phyloP scores from a whole-genome alignment of 495 filamentous ascomycete genomes.

The Xylaria flabelliformis region DNA sequence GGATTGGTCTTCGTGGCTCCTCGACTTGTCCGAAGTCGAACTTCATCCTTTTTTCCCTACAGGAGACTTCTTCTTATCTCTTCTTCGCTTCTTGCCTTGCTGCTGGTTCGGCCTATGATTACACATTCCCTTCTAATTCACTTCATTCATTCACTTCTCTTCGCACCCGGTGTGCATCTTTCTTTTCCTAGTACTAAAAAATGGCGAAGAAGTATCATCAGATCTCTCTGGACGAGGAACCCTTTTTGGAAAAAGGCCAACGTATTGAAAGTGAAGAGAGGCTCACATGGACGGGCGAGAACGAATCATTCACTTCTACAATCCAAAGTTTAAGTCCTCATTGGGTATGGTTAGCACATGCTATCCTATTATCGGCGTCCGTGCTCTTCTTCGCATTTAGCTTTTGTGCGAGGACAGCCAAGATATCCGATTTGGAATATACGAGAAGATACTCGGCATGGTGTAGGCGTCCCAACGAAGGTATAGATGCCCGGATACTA shows the following conservation, averaged over 20 bases:
- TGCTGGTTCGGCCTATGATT: slow-evolving; percentile 32
- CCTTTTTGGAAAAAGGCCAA: slow-evolving; percentile 40
- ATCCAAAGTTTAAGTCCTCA: slow-evolving; percentile 33
- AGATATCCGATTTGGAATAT: slow-evolving; percentile 34
- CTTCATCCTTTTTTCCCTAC: not conserved
- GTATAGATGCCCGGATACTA: slow-evolving; percentile 22
- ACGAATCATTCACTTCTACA: slow-evolving; percentile 20
- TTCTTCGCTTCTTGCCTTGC: slow-evolving; percentile 33
- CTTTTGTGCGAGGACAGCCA: slow-evolving; percentile 44
- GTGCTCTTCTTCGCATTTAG: slow-evolving; percentile 51
- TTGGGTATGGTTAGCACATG: slow-evolving; percentile 55
- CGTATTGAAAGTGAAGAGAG: slow-evolving; percentile 26
- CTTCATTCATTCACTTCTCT: slow-evolving; percentile 35
- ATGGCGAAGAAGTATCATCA: slow-evolving; percentile 44
- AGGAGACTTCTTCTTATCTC: slow-evolving; percentile 10
- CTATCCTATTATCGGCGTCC: slow-evolving; percentile 49
- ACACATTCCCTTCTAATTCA: slow-evolving; percentile 14
- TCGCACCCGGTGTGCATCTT: slow-evolving; percentile 50
- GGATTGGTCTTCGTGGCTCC: not conserved
- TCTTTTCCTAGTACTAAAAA: slow-evolving; percentile 30
- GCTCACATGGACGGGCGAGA: slow-evolving; percentile 27
- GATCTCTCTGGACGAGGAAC: slow-evolving; percentile 50
- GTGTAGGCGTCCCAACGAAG: slow-evolving; percentile 35
- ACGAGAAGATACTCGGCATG: slow-evolving; percentile 41
- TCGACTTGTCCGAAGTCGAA: not conserved